Evolutionary conservation across 2,329 filamentous ascomycete species (phyloP).

Genomic region (Fusarium oligoseptatum): DNA sequence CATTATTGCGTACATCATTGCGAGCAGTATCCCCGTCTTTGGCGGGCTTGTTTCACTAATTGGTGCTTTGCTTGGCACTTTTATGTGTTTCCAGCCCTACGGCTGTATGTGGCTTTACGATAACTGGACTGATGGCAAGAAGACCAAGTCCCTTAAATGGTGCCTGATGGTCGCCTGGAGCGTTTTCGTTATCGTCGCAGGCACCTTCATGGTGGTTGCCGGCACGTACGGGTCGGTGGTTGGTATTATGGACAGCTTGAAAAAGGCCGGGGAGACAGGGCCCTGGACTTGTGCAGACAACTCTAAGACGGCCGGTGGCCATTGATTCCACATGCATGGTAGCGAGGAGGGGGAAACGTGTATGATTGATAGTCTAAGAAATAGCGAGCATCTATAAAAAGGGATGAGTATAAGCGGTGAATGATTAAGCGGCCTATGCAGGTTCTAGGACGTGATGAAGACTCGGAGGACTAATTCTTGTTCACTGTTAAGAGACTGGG

Average conservation of each 20-base stretch:
- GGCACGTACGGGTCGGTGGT: conserved; percentile 1
- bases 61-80: conserved; percentile 9
- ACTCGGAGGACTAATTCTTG: neutral
- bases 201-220: neutral
- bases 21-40: conserved; percentile 4
- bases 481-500: neutral
- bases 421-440: neutral
- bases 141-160: neutral
- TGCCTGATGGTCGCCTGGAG: neutral
- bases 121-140: neutral
- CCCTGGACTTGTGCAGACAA: neutral
- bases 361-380: neutral
- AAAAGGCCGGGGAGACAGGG: neutral
- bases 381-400: neutral
- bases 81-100: conserved; percentile 10
- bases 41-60: conserved; percentile 6
- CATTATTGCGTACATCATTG: conserved; percentile 8
- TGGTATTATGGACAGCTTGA: conserved; percentile 1
- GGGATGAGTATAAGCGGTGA: neutral
- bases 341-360: neutral
- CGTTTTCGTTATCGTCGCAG: neutral
- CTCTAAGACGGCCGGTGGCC: conserved; percentile 1
- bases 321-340: neutral
- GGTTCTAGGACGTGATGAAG: neutral
- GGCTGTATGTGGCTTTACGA: conserved; percentile 16